A percentile compares a stretch with the other conserved stretches of the same genome.
Conservation (phyloP, 306 rosid species). For the Begonia peltatifolia region DNA sequence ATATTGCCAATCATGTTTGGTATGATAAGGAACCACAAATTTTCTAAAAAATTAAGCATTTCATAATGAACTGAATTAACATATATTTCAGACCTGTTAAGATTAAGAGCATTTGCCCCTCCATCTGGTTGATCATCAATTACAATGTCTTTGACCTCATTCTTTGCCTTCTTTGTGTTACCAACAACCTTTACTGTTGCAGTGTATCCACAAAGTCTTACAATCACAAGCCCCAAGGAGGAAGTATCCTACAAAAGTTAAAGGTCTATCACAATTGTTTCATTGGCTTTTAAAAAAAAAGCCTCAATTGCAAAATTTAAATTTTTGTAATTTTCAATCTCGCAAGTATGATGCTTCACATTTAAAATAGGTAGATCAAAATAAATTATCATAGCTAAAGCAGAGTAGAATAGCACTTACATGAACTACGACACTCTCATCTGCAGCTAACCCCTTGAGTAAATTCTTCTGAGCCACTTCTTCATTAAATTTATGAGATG, state of each 20-base stretch:
- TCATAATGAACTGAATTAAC: background rate
- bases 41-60: no score
- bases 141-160: constrained; percentile 40
- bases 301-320: no score
- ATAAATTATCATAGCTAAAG: background rate
- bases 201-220: constrained; percentile 75
- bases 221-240: constrained; percentile 47
- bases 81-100: constrained; percentile 47
- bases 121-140: constrained; percentile 80
- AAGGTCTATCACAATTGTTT: background rate
- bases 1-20: no score
- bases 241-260: constrained; percentile 53
- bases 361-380: no score
- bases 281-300: background rate
- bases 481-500: constrained; percentile 11
- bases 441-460: constrained; percentile 84
- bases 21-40: no score
- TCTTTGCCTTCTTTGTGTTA: constrained; percentile 35
- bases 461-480: constrained; percentile 46
- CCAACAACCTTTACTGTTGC: constrained; percentile 69
- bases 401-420: constrained; percentile 31
- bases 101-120: constrained; percentile 85
- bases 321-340: no score
- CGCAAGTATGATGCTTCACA: no score
- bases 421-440: constrained; percentile 73